Conservation (phyloP, 2,329 filamentous ascomycete species). For the Botrytis hyacinthi region DNA sequence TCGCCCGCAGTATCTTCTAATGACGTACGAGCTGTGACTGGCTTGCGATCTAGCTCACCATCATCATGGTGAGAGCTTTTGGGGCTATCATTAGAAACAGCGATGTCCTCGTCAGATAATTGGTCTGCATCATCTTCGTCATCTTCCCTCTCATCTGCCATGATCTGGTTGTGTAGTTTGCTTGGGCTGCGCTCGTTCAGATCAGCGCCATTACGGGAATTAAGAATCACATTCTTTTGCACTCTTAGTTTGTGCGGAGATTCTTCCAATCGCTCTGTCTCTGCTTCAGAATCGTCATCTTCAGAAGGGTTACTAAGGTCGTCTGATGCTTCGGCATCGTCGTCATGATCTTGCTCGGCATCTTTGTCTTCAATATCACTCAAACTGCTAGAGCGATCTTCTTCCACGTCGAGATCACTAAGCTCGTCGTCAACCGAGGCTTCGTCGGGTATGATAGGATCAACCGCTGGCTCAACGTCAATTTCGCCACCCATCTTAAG, state of each 20-base stretch:
- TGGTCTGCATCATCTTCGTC: slow-evolving; percentile 43
- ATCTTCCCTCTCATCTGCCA: slow-evolving; percentile 45
- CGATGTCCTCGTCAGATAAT: slow-evolving; percentile 40
- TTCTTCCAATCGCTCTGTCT: slow-evolving; percentile 88
- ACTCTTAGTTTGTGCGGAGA: slow-evolving; percentile 69
- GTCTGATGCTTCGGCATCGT: slow-evolving; percentile 46
- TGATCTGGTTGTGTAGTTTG: slow-evolving; percentile 65
- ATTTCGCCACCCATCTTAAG: slow-evolving; percentile 36
- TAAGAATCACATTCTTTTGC: slow-evolving; percentile 59
- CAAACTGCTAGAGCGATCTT: slow-evolving; percentile 81
- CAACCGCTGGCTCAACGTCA: slow-evolving; percentile 32
- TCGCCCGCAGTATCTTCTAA: slow-evolving; percentile 35
- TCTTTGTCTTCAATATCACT: slow-evolving; percentile 82
- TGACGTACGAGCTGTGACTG: slow-evolving; percentile 40
- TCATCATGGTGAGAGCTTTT: slow-evolving; percentile 44
- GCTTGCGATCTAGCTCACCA: slow-evolving; percentile 33
- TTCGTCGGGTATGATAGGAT: slow-evolving; percentile 32
- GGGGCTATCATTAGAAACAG: slow-evolving; percentile 38
- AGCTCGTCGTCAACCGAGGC: slow-evolving; percentile 34
- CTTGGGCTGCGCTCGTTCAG: slow-evolving; percentile 68
- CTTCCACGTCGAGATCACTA: slow-evolving; percentile 47
- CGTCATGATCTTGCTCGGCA: slow-evolving; percentile 61
- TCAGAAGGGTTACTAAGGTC: slow-evolving; percentile 44
- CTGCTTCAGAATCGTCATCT: slow-evolving; percentile 77
- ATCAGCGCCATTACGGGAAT: slow-evolving; percentile 53